Evolutionary conservation across 129 eudicot species (phyloP).

Genomic region (Helichrysum umbraculigerum): DNA sequence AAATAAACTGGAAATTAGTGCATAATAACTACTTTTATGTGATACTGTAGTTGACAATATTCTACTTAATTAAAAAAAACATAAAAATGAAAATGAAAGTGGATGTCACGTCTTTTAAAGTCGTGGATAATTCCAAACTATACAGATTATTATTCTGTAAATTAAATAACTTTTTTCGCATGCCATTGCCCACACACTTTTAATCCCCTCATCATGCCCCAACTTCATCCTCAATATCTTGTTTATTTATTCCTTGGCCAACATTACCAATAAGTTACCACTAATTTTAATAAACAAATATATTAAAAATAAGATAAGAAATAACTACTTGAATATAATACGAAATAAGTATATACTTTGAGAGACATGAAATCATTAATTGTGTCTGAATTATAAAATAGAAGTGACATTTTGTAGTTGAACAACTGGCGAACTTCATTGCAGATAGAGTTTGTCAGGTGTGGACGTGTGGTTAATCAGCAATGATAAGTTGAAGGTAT

Average conservation of each 20-base stretch:
- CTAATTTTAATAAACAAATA: too few species aligned
- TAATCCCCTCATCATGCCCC: not conserved
- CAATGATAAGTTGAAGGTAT: too few species aligned
- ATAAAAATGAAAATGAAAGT: not conserved
- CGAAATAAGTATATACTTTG: too few species aligned
- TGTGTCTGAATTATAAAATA: too few species aligned
- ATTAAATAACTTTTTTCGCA: not conserved
- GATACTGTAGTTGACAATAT: not conserved
- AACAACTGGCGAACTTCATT: too few species aligned
- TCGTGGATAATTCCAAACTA: constrained; percentile 6
- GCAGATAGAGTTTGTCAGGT: too few species aligned
- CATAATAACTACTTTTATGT: not conserved
- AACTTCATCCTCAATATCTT: not conserved
- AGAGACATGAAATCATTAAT: too few species aligned
- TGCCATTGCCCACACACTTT: constrained; percentile 8
- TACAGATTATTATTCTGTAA: not conserved
- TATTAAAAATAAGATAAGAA: too few species aligned
- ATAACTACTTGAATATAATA: too few species aligned
- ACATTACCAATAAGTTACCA: not conserved
- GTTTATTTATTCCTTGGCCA: not conserved
- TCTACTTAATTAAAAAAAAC: not conserved
- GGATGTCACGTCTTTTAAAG: constrained; percentile 33
- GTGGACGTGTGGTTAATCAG: too few species aligned
- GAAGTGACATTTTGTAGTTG: too few species aligned
- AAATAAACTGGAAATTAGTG: not conserved